phyloP scores from a whole-genome alignment of 2,329 filamentous ascomycete species.

The Fusarium pilosicola region DNA sequence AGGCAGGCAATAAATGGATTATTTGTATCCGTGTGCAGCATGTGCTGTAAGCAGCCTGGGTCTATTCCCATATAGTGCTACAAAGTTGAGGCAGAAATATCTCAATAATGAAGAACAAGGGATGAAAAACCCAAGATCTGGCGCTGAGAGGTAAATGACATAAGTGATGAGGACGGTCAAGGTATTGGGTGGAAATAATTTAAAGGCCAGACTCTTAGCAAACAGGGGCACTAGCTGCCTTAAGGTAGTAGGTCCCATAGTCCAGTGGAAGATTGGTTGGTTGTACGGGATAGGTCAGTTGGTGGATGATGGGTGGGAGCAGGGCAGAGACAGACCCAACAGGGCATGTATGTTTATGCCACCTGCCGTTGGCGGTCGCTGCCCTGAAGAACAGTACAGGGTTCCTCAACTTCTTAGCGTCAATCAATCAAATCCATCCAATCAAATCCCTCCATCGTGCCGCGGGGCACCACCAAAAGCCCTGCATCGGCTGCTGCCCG shows the following conservation, averaged over 20 bases:
- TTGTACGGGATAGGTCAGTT: not conserved
- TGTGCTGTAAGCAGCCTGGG: not conserved
- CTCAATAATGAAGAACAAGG: not conserved
- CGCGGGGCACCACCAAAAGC: slow-evolving; percentile 47
- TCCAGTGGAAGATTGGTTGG: not conserved
- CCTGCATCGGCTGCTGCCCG: slow-evolving; percentile 48
- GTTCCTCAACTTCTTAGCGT: slow-evolving; percentile 14
- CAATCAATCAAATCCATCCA: slow-evolving; percentile 19
- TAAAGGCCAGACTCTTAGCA: slow-evolving; percentile 2
- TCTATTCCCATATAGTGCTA: not conserved
- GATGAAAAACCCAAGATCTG: not conserved
- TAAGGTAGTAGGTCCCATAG: not conserved
- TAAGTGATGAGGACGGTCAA: not conserved
- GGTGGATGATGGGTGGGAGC: not conserved
- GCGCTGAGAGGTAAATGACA: slow-evolving; percentile 7
- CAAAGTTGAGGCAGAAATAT: not conserved
- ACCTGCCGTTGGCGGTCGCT: slow-evolving; percentile 31
- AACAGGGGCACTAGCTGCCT: slow-evolving; percentile 3
- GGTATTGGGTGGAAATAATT: slow-evolving; percentile 16
- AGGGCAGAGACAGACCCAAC: slow-evolving; percentile 3
- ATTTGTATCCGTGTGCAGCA: not conserved
- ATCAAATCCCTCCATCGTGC: slow-evolving; percentile 31
- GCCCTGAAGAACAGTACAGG: slow-evolving; percentile 40
- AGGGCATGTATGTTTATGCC: slow-evolving; percentile 29
- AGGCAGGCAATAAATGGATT: not conserved